Evolutionary conservation across 768 basidiomycete species (phyloP).

Genomic region (Coprinopsis sp.): DNA sequence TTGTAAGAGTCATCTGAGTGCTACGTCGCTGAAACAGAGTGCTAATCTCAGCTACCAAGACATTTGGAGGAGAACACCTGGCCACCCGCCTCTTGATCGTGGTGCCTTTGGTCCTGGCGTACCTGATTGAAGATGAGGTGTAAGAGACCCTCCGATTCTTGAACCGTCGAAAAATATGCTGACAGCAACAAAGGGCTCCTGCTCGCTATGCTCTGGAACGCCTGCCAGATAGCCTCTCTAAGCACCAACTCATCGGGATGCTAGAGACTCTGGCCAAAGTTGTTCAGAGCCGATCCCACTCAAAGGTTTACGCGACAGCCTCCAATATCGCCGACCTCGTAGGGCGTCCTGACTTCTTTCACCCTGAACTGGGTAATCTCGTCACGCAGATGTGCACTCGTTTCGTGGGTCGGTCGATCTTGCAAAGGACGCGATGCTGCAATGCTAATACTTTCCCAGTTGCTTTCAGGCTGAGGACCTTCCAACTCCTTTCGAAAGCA

Average conservation of each 20-base stretch:
- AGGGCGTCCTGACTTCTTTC: constrained; percentile 39
- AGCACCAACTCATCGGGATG: constrained; percentile 41
- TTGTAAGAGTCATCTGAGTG: constrained; percentile 34
- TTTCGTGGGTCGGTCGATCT: constrained; percentile 52
- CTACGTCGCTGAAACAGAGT: constrained; percentile 2
- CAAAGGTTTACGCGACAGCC: constrained; percentile 49
- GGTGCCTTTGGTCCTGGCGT: constrained; percentile 58
- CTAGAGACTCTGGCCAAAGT: constrained; percentile 45
- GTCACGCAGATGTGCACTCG: constrained; percentile 38
- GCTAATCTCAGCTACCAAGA: constrained; percentile 23
- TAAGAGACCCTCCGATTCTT: constrained; percentile 27
- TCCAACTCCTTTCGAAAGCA: constrained; percentile 54
- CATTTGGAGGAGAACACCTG: constrained; percentile 28
- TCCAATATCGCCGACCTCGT: constrained; percentile 36
- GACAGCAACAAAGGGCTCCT: constrained; percentile 45
- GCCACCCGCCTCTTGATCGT: constrained; percentile 47
- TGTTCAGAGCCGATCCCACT: constrained; percentile 51
- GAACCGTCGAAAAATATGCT: neutral
- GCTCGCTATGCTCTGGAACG: constrained; percentile 56
- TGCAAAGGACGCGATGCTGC: no score
- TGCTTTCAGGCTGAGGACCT: constrained; percentile 53
- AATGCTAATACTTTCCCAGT: constrained; percentile 31
- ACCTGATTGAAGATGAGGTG: constrained; percentile 63
- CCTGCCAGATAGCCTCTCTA: constrained; percentile 43
- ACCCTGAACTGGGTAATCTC: constrained; percentile 41